Conservation (phyloP, 345 rosid genomes). For the Linum lewisii region DNA sequence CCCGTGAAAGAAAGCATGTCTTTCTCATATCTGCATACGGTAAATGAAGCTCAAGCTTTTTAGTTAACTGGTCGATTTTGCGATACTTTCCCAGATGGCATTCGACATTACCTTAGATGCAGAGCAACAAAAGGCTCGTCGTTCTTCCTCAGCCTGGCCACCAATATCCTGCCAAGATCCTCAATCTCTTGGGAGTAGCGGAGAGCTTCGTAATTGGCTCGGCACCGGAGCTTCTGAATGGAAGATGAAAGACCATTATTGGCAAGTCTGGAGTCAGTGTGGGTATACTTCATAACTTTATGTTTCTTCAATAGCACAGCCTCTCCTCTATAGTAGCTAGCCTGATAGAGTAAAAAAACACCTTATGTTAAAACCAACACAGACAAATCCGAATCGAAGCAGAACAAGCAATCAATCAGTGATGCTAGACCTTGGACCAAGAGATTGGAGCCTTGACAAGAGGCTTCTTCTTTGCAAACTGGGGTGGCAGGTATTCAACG, state of each 20-base stretch:
- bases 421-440: slow-evolving; percentile 82
- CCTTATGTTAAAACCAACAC: slow-evolving; percentile 1
- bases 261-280: slow-evolving; percentile 81
- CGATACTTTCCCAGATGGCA: no score
- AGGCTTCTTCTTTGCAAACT: slow-evolving; percentile 43
- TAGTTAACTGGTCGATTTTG: no score
- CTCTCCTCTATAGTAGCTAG: slow-evolving; percentile 82
- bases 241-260: slow-evolving; percentile 76
- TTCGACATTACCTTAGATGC: slow-evolving; percentile 95
- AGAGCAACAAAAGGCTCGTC: slow-evolving; percentile 74
- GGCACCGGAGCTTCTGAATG: slow-evolving; percentile 79
- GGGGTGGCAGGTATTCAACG: slow-evolving; percentile 67
- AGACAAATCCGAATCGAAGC: neutral
- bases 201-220: slow-evolving; percentile 87
- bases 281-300: slow-evolving; percentile 83
- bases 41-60: no score
- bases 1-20: slow-evolving; percentile 99
- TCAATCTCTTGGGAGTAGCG: slow-evolving; percentile 53
- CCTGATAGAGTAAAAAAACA: slow-evolving; percentile 35
- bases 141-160: slow-evolving; percentile 56
- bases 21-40: no score
- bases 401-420: neutral
- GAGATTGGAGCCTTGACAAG: slow-evolving; percentile 82
- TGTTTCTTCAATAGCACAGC: slow-evolving; percentile 52
- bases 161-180: slow-evolving; percentile 57